phyloP scores from a whole-genome alignment of 2,329 filamentous ascomycete species.

The Cercospora sesami region DNA sequence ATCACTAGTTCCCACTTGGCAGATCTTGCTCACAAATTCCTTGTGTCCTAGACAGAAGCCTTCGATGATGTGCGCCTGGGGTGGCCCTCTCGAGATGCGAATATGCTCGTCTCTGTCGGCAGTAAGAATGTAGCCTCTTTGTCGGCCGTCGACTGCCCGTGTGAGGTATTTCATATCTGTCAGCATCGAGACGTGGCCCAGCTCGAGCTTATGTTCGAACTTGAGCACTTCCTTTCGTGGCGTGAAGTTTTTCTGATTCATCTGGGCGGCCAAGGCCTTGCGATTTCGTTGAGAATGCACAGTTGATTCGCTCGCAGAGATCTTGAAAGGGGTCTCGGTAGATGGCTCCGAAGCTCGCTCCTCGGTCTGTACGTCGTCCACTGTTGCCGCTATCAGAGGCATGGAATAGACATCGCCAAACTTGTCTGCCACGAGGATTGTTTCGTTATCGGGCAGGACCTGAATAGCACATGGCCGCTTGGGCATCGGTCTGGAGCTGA shows the following conservation, averaged over 20 bases:
- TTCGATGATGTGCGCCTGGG: constrained; percentile 86
- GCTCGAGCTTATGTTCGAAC: constrained; percentile 75
- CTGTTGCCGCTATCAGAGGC: constrained; percentile 60
- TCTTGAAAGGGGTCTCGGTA: constrained; percentile 44
- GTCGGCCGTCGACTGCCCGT: constrained; percentile 46
- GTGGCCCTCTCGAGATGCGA: constrained; percentile 75
- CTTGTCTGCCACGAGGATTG: constrained; percentile 85
- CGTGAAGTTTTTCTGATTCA: constrained; percentile 47
- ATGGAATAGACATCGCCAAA: constrained; percentile 94
- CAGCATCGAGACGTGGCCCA: constrained; percentile 94
- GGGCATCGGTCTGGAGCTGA: constrained; percentile 81
- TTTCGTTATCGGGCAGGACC: constrained; percentile 67
- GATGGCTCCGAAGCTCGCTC: constrained; percentile 20
- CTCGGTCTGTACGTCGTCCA: constrained; percentile 37
- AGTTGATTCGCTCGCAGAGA: constrained; percentile 58
- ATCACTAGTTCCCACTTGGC: constrained; percentile 60
- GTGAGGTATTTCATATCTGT: constrained; percentile 67
- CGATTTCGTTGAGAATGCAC: constrained; percentile 64
- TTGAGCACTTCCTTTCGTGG: constrained; percentile 49
- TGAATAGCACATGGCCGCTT: constrained; percentile 80
- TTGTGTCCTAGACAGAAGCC: constrained; percentile 84
- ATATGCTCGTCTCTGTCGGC: constrained; percentile 80
- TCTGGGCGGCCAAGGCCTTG: constrained; percentile 58
- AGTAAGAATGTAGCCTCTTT: constrained; percentile 63
- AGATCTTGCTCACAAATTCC: constrained; percentile 78